Base-by-base conservation (phyloP, 371 early-diverging fungal species). In the Mortierella sp. region DNA sequence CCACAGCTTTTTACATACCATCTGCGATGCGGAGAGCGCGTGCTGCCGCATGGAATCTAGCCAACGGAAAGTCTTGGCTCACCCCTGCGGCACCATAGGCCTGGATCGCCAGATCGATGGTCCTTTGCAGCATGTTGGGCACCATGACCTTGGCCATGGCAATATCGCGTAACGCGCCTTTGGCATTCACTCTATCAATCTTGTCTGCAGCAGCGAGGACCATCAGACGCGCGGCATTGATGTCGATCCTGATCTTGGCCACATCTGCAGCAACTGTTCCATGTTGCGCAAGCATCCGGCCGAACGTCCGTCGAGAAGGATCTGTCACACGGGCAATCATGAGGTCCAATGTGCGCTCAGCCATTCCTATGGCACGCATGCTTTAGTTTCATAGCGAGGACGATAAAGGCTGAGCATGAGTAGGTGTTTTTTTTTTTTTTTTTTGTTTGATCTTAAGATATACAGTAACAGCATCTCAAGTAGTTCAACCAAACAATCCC, bases 281-380 rank as follows among this genome's bases (percentile, higher is more conserved):
- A 70, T 96, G 96, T 44, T 91, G 89, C 26, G 88, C 87, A 27
- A 97, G 81, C 24, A 84, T 60, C 76, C 91, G 92, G 53, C 97
- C 97, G 81, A 97, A 97, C 1, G 97, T 92, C 27, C 87, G 84
- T 53, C 96, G 92, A 6, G 89, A 78, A 9, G 91, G 89, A 70
- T 89, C 89, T n/a, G 95, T 94, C 17, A 92, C 89, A 42, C 97
- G 91, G 15, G 80, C 73, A 44, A 98, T 72, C 90, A 95, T 93
- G 60, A 87, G 76, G 48, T 95, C 96, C 56, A 98, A 79, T 26
- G 89, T 90, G 60, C 97, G 93, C 79, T 97, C 97, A 21, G 95
- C 97, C 84, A 93, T 87, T 50, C 99, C 99, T 53, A 98, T 90
- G 31, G 93, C 85, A 50, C 97, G 92, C 97, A 97, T 98, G 83